Evolutionary conservation across 192 early-diverging fungal genomes (phyloP).

Genomic region (Kappamyces sp.): DNA sequence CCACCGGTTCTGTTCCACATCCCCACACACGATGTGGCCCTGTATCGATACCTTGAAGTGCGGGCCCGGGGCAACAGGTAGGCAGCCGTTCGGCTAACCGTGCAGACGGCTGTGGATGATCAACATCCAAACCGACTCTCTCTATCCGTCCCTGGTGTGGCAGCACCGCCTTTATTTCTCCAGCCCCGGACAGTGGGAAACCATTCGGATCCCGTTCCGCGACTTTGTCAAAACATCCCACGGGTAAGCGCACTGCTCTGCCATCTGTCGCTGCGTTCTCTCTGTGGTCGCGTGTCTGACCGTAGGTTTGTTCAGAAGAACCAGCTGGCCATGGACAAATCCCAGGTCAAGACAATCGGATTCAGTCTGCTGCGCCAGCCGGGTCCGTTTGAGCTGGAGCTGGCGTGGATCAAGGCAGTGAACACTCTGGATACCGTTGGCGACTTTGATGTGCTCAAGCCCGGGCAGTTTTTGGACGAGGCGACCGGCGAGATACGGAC

Average conservation of each 20-base stretch:
- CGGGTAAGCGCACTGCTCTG: constrained; percentile 40
- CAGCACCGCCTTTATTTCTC: constrained; percentile 88
- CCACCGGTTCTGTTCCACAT: constrained; percentile 66
- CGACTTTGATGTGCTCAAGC: constrained; percentile 53
- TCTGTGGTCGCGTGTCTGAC: not conserved
- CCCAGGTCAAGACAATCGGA: constrained; percentile 83
- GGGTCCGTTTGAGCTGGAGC: constrained; percentile 80
- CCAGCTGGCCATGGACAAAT: constrained; percentile 79
- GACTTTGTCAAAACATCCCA: constrained; percentile 90
- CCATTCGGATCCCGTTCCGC: constrained; percentile 75
- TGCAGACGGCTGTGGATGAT: constrained; percentile 71
- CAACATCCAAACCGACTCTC: constrained; percentile 81
- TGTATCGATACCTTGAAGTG: constrained; percentile 79
- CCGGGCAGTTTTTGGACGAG: constrained; percentile 15
- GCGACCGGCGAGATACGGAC: constrained; percentile 3
- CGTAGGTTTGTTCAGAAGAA: constrained; percentile 59
- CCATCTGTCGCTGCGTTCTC: no score
- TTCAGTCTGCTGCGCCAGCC: constrained; percentile 76
- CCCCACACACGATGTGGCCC: constrained; percentile 76
- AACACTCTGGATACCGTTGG: constrained; percentile 77
- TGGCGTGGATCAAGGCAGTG: constrained; percentile 87
- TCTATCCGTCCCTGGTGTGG: constrained; percentile 80
- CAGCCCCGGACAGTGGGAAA: constrained; percentile 89
- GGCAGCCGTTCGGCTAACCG: no score
- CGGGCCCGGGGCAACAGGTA: constrained; percentile 73